A percentile compares a stretch with the other conserved stretches of the same genome.
Evolutionary conservation across 805 yeast genomes (phyloP).

Genomic region (Candida coleopterorum): DNA sequence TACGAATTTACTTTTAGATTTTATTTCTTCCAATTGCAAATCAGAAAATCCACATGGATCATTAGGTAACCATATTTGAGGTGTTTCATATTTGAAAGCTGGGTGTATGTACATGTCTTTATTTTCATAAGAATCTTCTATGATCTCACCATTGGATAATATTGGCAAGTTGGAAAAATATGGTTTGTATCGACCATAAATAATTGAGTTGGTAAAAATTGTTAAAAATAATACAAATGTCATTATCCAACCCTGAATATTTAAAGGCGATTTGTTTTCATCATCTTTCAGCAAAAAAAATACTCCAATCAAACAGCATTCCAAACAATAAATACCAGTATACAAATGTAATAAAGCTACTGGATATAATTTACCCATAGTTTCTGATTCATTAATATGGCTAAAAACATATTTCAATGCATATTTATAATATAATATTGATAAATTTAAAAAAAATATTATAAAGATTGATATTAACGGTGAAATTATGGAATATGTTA

Average conservation of each 20-base stretch:
- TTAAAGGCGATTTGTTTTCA: constrained; percentile 39
- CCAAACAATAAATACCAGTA: constrained; percentile 77
- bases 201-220: constrained; percentile 49
- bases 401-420: constrained; percentile 56
- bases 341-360: constrained; percentile 71
- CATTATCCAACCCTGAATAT: constrained; percentile 50
- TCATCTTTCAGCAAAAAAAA: constrained; percentile 57
- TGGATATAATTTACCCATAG: constrained; percentile 68
- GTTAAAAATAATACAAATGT: constrained; percentile 48
- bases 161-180: constrained; percentile 30
- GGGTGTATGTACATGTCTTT: constrained; percentile 33
- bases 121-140: constrained; percentile 12
- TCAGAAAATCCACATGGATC: constrained; percentile 30
- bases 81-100: constrained; percentile 31
- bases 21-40: constrained; percentile 16
- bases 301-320: constrained; percentile 71
- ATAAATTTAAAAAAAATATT: constrained; percentile 48
- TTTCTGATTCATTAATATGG: constrained; percentile 51
- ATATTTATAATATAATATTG: constrained; percentile 66
- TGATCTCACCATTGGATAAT: constrained; percentile 12
- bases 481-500: constrained; percentile 73
- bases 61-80: constrained; percentile 36
- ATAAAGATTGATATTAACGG: constrained; percentile 69
- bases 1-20: constrained; percentile 11
- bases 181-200: constrained; percentile 37